Evolutionary conservation across 306 rosid species (phyloP), one percentile per base, ranked within the genome.

Genomic region (cucumber (Cucumis sativus)): DNA sequence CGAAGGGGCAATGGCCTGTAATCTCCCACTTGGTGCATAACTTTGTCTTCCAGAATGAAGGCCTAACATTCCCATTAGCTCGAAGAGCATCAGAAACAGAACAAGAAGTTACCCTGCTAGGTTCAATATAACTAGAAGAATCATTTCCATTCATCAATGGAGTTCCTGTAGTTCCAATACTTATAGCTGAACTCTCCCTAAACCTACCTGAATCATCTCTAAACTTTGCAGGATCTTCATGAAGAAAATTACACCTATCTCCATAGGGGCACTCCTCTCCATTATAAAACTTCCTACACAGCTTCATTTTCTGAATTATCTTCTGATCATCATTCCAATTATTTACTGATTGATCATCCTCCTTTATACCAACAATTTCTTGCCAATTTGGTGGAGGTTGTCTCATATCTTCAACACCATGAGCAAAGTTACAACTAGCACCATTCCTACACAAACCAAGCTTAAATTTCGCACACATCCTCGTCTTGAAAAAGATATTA

Each of bases 351-450:
- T 82, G 69, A 59, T 90, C 96, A 6, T 87, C 96, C 0, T 67
- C 86, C 0, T 91, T 86, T 0, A 77, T 5, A 4, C 97, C 90
- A 9, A 92, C 86, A 43, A 92, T 79, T n/a, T 89, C 97, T 80
- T 89, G 98, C 99, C 99, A 96, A 86, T 96, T 96, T n/a, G 97
- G 88, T 0, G 98, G 98, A 7, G 99, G 97, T 76, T 87, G 93
- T 59, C 96, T 85, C 84, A 96, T 83, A 40, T 96, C 99, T 7
- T 89, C 98, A 59, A 77, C 40, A 18, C 99, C 99, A 82, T 96
- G 99, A 3, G 99, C 99, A 83, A 89, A 96, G 84, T 92, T 96
- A 81, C 99, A 96, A 40, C 84, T 87, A 52, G 85, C 91, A 16
- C 99, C 97, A 28, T 92, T 92, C 83, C 97, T 87, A 62, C 99